Conservation (phyloP, 2,329 filamentous ascomycete genomes). For the Neospermospora avenae region DNA sequence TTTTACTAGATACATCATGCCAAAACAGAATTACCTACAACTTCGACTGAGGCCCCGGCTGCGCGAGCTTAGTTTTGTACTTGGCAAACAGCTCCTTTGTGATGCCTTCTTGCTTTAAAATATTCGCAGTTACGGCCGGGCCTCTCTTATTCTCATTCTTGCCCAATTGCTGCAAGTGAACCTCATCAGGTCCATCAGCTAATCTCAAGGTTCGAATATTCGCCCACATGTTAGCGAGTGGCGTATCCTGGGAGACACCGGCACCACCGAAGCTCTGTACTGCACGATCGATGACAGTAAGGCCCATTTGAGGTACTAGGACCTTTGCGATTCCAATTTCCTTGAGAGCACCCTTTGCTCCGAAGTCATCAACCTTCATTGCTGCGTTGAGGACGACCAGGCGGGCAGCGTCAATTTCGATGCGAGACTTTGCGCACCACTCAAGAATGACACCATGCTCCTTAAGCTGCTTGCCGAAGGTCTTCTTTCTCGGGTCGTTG, state of each 20-base stretch:
- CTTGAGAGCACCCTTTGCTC: conserved; percentile 84
- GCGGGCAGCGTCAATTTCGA: conserved; percentile 91
- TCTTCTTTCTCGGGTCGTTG: conserved; percentile 87
- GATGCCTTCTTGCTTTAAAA: conserved; percentile 62
- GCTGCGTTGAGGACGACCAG: conserved; percentile 91
- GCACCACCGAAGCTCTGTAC: conserved; percentile 90
- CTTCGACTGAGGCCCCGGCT: conserved; percentile 34
- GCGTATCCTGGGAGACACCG: conserved; percentile 92
- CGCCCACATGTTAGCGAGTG: conserved; percentile 80
- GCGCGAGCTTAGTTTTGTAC: conserved; percentile 45
- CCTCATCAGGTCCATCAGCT: conserved; percentile 95
- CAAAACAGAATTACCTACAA: conserved; percentile 27
- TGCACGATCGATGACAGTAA: conserved; percentile 89
- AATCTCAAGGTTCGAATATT: conserved; percentile 77
- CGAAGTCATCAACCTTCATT: conserved; percentile 85
- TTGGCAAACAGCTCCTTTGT: conserved; percentile 63
- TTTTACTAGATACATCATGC: conserved; percentile 3
- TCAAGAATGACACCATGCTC: conserved; percentile 94
- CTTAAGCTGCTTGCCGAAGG: conserved; percentile 82
- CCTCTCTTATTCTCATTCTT: conserved; percentile 75
- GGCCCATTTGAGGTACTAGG: conserved; percentile 75
- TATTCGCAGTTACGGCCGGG: conserved; percentile 55
- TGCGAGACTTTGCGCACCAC: conserved; percentile 86
- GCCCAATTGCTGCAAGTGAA: conserved; percentile 80
- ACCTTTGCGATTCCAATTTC: conserved; percentile 97